Percentiles rank a stretch among this genome's conserved stretches.
Conservation (phyloP, 768 basidiomycete genomes). For the Boletus rex-veris region DNA sequence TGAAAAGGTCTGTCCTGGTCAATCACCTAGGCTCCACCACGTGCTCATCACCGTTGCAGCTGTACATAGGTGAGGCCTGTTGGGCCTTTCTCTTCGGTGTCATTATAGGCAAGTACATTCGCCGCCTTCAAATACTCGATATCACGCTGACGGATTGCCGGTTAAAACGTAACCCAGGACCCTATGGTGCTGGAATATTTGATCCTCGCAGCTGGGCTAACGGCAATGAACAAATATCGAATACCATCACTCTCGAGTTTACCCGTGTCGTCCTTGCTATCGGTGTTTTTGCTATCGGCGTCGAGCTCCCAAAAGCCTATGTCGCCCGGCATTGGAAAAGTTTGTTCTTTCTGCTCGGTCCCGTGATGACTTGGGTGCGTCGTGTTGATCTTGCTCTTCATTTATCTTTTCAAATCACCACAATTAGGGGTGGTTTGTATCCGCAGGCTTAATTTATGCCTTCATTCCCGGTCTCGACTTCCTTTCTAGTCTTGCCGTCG, state of each 20-base stretch:
- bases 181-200: conserved; percentile 78
- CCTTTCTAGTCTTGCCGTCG: conserved; percentile 84
- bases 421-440: conserved; percentile 87
- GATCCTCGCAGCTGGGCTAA: conserved; percentile 76
- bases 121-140: neutral
- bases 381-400: neutral
- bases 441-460: conserved; percentile 86
- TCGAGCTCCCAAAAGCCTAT: conserved; percentile 95
- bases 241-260: conserved; percentile 83
- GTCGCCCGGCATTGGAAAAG: conserved; percentile 92
- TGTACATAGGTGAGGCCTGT: conserved; percentile 95
- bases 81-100: conserved; percentile 94
- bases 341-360: conserved; percentile 75
- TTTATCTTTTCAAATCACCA: conserved; percentile 3
- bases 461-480: conserved; percentile 88
- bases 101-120: conserved; percentile 61
- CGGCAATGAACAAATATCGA: conserved; percentile 44
- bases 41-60: conserved; percentile 33
- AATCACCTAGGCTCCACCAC: neutral
- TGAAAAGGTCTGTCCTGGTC: conserved; percentile 57
- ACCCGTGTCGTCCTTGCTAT: conserved; percentile 93
- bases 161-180: conserved; percentile 45
- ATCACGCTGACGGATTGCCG: conserved; percentile 1
- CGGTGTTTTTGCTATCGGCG: conserved; percentile 96
- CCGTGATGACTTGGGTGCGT: conserved; percentile 82